These are phyloP conservation scores for Leccinum olivaceopallidum DNA, from an alignment of 768 basidiomycete genomes.

Conservation along the genomic window DNA sequence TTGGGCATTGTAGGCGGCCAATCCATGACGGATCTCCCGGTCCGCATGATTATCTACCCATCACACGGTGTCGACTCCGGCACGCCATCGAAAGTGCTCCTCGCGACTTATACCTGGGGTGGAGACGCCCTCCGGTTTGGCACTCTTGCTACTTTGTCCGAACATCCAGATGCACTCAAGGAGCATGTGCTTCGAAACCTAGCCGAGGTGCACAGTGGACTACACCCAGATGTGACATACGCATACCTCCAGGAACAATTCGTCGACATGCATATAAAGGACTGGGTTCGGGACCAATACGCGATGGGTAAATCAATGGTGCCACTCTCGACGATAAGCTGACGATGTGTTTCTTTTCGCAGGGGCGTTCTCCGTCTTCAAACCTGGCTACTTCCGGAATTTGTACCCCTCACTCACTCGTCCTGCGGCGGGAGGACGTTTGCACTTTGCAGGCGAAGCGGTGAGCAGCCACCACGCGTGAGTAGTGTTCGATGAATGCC, in stretches of 20 bases:
- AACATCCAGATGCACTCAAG: neutral
- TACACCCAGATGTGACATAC: constrained; percentile 7
- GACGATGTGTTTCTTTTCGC: neutral
- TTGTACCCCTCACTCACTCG: constrained; percentile 32
- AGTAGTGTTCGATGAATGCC: constrained; percentile 9
- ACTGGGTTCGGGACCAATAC: constrained; percentile 35
- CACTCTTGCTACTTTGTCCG: neutral
- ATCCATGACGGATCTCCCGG: constrained; percentile 12
- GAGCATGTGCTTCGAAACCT: constrained; percentile 9
- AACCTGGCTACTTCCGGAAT: constrained; percentile 37
- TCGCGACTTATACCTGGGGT: constrained; percentile 1
- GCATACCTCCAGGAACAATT: constrained; percentile 1
- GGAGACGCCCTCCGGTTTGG: neutral
- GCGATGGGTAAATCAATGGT: constrained; percentile 35
- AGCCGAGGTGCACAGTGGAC: neutral
- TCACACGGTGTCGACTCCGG: constrained; percentile 8
- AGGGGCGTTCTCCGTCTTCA: constrained; percentile 42
- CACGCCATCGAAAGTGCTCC: constrained; percentile 13
- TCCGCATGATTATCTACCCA: constrained; percentile 10
- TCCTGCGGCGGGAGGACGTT: constrained; percentile 24
- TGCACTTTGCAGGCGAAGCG: constrained; percentile 16
- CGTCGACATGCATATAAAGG: constrained; percentile 26
- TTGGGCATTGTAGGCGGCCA: constrained; percentile 13
- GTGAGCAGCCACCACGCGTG: constrained; percentile 39
- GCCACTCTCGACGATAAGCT: neutral